Conservation (phyloP, 2,329 filamentous ascomycete species). For the Aureobasidium pullulans region DNA sequence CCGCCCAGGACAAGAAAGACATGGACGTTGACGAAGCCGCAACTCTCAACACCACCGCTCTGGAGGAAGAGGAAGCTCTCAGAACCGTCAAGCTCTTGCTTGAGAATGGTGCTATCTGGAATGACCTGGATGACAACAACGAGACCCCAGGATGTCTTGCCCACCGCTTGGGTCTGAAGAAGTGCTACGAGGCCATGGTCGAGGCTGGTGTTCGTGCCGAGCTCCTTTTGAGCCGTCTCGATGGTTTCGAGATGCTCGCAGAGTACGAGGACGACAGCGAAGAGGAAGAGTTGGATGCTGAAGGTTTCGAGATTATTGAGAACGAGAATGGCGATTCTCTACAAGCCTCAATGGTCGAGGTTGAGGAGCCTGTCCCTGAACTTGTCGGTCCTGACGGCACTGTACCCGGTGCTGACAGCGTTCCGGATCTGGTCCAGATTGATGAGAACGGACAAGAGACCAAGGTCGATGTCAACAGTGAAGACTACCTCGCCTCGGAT, state of each 20-base stretch:
- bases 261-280: constrained; percentile 48
- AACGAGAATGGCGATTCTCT: not conserved
- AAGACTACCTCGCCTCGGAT: constrained; percentile 41
- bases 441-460: constrained; percentile 22
- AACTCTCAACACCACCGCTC: constrained; percentile 25
- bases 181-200: constrained; percentile 75
- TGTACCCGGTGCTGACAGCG: constrained; percentile 13
- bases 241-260: constrained; percentile 68
- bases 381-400: constrained; percentile 19
- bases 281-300: constrained; percentile 27
- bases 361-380: constrained; percentile 11
- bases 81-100: constrained; percentile 69
- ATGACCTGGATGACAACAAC: constrained; percentile 76
- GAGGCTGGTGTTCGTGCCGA: constrained; percentile 88
- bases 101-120: constrained; percentile 91
- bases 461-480: constrained; percentile 32
- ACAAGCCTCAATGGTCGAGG: constrained; percentile 13
- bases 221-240: constrained; percentile 72
- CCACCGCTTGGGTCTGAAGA: constrained; percentile 55
- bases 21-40: constrained; percentile 25
- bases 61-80: constrained; percentile 51
- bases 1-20: constrained; percentile 22
- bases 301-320: constrained; percentile 14
- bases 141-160: constrained; percentile 93
- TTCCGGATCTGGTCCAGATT: constrained; percentile 21